Conservation (phyloP, 768 basidiomycete genomes). For the Tulasnella calospora region DNA sequence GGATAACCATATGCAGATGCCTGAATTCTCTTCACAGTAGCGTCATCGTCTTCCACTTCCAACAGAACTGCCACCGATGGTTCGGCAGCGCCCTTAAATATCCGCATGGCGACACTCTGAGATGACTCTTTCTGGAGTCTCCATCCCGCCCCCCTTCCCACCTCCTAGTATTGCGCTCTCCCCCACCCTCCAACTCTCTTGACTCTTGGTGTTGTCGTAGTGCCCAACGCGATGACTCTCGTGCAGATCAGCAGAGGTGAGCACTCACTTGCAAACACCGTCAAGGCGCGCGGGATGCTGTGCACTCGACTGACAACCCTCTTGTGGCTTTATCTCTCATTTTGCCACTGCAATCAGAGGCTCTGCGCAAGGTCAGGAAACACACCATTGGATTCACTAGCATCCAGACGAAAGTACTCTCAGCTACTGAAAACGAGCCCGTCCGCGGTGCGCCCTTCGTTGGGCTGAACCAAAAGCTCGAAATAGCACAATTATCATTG, state of each 20-base stretch:
- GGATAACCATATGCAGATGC: background rate
- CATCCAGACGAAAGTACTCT: slow-evolving; percentile 8
- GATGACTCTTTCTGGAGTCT: background rate
- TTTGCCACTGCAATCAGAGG: background rate
- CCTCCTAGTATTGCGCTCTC: background rate
- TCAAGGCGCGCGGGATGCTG: background rate
- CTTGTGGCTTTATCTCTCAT: background rate
- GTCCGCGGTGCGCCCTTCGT: slow-evolving; percentile 7
- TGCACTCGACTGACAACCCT: background rate
- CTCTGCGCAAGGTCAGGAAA: slow-evolving; percentile 13
- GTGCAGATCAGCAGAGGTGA: background rate
- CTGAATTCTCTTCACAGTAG: background rate
- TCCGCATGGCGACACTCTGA: background rate
- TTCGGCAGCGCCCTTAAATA: background rate
- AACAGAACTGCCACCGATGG: background rate
- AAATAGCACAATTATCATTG: slow-evolving; percentile 13
- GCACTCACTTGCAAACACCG: background rate
- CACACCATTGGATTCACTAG: slow-evolving; percentile 24
- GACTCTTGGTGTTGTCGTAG: background rate
- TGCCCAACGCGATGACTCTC: background rate
- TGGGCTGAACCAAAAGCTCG: background rate
- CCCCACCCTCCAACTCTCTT: background rate
- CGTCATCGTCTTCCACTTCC: background rate
- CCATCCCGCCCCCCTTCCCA: background rate
- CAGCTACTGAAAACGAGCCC: slow-evolving; percentile 17